These are phyloP conservation scores for Umbelopsis sp. DNA, from an alignment of 192 early-diverging fungal species.

Conservation along the genomic window DNA sequence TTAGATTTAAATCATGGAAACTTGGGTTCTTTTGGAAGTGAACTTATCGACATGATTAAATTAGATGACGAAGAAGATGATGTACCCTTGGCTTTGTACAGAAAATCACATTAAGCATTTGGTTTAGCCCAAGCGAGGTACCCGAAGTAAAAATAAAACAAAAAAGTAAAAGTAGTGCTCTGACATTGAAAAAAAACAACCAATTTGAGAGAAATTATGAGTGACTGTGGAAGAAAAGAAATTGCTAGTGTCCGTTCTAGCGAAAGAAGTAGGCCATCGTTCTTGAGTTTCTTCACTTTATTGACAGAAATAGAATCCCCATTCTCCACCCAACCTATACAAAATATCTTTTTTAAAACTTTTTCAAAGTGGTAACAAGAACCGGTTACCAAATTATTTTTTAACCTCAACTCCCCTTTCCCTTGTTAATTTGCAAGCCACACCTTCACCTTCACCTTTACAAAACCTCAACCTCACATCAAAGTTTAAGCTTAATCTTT, in stretches of 20 bases:
- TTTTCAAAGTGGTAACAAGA: not conserved
- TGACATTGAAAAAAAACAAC: not conserved
- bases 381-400: not conserved
- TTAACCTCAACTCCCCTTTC: not conserved
- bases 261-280: not conserved
- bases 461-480: too few relatives aligned
- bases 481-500: not conserved
- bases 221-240: not conserved
- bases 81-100: slow-evolving; percentile 63
- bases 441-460: not conserved
- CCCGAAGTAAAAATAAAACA: too few relatives aligned
- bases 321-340: too few relatives aligned
- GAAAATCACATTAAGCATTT: slow-evolving; percentile 22
- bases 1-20: not conserved
- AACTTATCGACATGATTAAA: slow-evolving; percentile 3
- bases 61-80: slow-evolving; percentile 60
- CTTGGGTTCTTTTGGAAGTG: not conserved
- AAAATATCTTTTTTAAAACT: too few relatives aligned
- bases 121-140: too few relatives aligned
- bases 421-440: not conserved
- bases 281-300: too few relatives aligned
- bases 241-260: not conserved
- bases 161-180: not conserved
- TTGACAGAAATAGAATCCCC: not conserved
- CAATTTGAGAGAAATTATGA: not conserved